Evolutionary conservation across 1,284 basidiomycete genomes (phyloP).

Genomic region (Ceratobasidium sp.): DNA sequence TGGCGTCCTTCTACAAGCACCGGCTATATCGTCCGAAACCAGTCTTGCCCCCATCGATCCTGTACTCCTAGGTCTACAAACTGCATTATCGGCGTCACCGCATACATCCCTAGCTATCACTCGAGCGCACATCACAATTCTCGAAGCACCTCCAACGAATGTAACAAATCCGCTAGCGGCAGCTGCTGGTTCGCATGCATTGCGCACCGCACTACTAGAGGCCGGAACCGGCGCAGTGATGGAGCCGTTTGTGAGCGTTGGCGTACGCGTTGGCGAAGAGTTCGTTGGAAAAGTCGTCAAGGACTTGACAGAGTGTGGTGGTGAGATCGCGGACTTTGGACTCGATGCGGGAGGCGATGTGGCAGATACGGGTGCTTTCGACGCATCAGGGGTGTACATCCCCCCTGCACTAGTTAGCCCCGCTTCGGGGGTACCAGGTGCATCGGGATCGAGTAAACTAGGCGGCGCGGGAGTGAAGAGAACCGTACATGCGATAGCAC

Average conservation of each 20-base stretch:
- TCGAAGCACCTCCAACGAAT: slow-evolving; percentile 57
- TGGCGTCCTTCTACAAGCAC: slow-evolving; percentile 67
- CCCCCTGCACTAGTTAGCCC: slow-evolving; percentile 80
- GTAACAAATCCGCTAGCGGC: slow-evolving; percentile 61
- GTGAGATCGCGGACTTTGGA: slow-evolving; percentile 76
- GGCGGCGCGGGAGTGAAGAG: slow-evolving; percentile 62
- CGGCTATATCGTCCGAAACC: slow-evolving; percentile 62
- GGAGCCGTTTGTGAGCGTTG: slow-evolving; percentile 79
- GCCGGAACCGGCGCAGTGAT: slow-evolving; percentile 76
- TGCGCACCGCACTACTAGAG: slow-evolving; percentile 70
- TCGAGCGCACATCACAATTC: slow-evolving; percentile 70
- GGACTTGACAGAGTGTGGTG: slow-evolving; percentile 80
- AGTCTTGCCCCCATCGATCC: slow-evolving; percentile 60
- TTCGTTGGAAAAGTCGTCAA: slow-evolving; percentile 79
- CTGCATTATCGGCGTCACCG: slow-evolving; percentile 78
- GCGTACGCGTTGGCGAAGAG: slow-evolving; percentile 74
- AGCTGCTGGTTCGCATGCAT: slow-evolving; percentile 72
- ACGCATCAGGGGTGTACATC: slow-evolving; percentile 74
- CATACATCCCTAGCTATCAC: slow-evolving; percentile 78
- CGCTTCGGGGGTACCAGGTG: slow-evolving; percentile 62
- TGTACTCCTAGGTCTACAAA: slow-evolving; percentile 75
- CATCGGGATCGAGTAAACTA: slow-evolving; percentile 50
- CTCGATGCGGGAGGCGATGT: slow-evolving; percentile 64
- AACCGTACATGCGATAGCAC: slow-evolving; percentile 77
- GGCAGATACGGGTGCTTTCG: slow-evolving; percentile 63